Percentiles rank a stretch among this genome's conserved stretches.
These are phyloP conservation scores for Citrus medica DNA, from an alignment of 345 rosid species.

Conservation along the genomic window DNA sequence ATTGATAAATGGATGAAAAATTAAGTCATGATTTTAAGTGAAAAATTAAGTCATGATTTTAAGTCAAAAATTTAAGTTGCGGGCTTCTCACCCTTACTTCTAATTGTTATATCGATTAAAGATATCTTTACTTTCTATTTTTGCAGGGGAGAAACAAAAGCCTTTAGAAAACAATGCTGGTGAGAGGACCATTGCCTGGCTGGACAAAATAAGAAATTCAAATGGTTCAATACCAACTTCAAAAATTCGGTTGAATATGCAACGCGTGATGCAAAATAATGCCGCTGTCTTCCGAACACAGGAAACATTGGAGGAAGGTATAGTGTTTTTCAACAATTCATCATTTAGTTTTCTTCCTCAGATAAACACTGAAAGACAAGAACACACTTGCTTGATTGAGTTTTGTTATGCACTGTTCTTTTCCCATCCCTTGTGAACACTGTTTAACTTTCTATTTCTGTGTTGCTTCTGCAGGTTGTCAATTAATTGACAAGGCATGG, in stretches of 20 bases:
- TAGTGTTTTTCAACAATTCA: background rate
- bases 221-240: constrained; percentile 89
- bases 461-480: constrained; percentile 58
- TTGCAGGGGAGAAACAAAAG: constrained; percentile 78
- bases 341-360: background rate
- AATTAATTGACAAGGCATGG: constrained; percentile 82
- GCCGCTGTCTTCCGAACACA: constrained; percentile 99
- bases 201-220: constrained; percentile 81
- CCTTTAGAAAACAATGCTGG: constrained; percentile 90
- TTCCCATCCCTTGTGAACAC: background rate
- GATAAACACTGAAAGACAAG: background rate
- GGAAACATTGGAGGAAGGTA: constrained; percentile 97
- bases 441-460: background rate
- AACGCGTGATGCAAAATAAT: constrained; percentile 91
- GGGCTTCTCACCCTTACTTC: background rate
- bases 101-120: background rate
- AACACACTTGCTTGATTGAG: background rate
- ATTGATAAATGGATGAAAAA: no score
- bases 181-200: constrained; percentile 87
- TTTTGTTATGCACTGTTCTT: background rate
- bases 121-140: background rate
- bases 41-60: no score
- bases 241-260: constrained; percentile 88
- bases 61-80: no score
- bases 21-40: no score